phyloP scores from a whole-genome alignment of 805 yeast species.

The Saccharomycopsis sp. region DNA sequence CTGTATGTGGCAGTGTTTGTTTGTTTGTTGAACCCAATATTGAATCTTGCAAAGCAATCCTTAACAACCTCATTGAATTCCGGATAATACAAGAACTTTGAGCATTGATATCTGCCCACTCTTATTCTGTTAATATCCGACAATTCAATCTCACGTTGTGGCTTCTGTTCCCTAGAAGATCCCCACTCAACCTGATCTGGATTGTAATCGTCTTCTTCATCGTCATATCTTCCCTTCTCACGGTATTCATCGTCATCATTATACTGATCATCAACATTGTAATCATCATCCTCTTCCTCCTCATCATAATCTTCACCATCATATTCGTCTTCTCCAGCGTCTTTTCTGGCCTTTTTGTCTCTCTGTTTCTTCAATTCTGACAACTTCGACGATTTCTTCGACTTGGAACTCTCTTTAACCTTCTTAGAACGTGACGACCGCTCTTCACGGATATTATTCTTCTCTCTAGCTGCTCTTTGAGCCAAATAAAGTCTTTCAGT shows the following conservation, averaged over 20 bases:
- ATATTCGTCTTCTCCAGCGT: conserved; percentile 38
- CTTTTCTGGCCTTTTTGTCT: conserved; percentile 49
- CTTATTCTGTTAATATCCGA: conserved; percentile 66
- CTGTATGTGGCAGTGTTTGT: conserved; percentile 66
- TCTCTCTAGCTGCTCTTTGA: conserved; percentile 50
- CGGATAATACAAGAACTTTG: conserved; percentile 74
- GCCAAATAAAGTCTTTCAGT: conserved; percentile 79
- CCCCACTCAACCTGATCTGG: conserved; percentile 46
- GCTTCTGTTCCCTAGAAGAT: conserved; percentile 1
- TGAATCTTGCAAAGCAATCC: conserved; percentile 78
- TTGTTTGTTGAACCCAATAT: conserved; percentile 63
- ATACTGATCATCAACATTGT: conserved; percentile 13
- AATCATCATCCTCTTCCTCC: conserved; percentile 17
- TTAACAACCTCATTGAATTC: conserved; percentile 64
- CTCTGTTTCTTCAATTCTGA: conserved; percentile 72
- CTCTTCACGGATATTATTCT: conserved; percentile 42
- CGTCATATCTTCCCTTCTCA: conserved; percentile 26
- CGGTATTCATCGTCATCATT: conserved; percentile 27
- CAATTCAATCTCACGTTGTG: conserved; percentile 29
- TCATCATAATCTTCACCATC: conserved; percentile 32
- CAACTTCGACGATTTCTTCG: conserved; percentile 44
- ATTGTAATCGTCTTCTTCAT: conserved; percentile 35
- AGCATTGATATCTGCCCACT: conserved; percentile 71
- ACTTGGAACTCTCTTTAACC: conserved; percentile 27
- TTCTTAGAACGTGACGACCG: conserved; percentile 35